phyloP scores from a whole-genome alignment of 2,329 filamentous ascomycete species.

The Teratosphaeria nubilosa region DNA sequence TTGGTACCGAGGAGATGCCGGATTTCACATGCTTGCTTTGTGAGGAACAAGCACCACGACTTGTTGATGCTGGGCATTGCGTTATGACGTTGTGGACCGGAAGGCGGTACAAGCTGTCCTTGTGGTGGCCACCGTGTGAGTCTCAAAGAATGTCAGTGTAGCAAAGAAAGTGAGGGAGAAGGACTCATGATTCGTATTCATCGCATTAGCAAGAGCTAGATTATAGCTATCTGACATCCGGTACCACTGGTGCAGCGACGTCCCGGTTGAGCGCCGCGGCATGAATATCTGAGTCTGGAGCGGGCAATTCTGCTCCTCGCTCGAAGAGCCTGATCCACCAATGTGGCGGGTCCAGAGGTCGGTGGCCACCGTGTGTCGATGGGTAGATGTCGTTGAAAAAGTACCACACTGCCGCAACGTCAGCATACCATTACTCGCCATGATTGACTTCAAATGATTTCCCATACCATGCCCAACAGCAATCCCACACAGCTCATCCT shows the following conservation, averaged over 20 bases:
- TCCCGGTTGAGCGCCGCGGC: constrained; percentile 21
- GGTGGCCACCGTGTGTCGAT: constrained; percentile 70
- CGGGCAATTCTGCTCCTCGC: constrained; percentile 16
- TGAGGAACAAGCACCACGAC: no score
- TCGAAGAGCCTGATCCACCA: constrained; percentile 89
- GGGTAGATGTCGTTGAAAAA: constrained; percentile 97
- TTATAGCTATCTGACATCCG: constrained; percentile 12
- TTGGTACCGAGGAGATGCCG: no score
- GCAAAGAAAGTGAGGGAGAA: background rate
- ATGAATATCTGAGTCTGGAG: constrained; percentile 14
- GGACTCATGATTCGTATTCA: background rate
- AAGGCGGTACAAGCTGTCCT: no score
- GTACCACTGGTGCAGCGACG: constrained; percentile 18
- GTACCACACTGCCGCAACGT: constrained; percentile 60
- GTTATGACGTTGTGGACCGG: no score
- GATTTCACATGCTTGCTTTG: background rate
- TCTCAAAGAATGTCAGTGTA: background rate
- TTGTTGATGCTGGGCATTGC: no score
- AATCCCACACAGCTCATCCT: constrained; percentile 92
- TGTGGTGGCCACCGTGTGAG: background rate
- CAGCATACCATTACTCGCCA: background rate
- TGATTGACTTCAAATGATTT: background rate
- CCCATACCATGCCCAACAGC: constrained; percentile 68
- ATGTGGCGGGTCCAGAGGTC: constrained; percentile 76
- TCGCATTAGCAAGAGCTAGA: background rate